phyloP scores from a whole-genome alignment of 352 stramenopile species.

The Pelagophyceae sp. region DNA sequence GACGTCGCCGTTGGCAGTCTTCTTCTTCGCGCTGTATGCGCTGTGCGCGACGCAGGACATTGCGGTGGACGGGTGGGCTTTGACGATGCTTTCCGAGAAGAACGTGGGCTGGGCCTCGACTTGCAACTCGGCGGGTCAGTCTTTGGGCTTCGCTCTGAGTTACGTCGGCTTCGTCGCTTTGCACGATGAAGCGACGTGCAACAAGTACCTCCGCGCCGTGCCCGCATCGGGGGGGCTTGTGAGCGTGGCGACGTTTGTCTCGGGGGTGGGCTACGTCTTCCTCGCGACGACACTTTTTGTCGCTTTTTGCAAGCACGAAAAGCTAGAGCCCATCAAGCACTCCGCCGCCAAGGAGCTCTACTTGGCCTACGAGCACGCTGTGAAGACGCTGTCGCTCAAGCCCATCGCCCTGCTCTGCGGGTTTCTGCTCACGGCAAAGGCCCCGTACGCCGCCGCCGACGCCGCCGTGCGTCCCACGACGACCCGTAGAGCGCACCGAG shows the following conservation, averaged over 20 bases:
- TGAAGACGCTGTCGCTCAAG: slow-evolving; percentile 58
- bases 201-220: slow-evolving; percentile 64
- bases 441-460: slow-evolving; percentile 78
- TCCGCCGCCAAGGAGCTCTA: slow-evolving; percentile 63
- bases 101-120: slow-evolving; percentile 90
- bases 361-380: slow-evolving; percentile 73
- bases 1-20: slow-evolving; percentile 80
- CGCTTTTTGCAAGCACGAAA: slow-evolving; percentile 79
- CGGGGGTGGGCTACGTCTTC: slow-evolving; percentile 84
- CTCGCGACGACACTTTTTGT: slow-evolving; percentile 76
- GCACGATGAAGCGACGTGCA: slow-evolving; percentile 80
- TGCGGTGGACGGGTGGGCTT: slow-evolving; percentile 97
- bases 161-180: slow-evolving; percentile 97
- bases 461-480: too few species aligned
- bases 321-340: slow-evolving; percentile 13
- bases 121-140: slow-evolving; percentile 92
- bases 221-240: slow-evolving; percentile 59
- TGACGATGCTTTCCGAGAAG: slow-evolving; percentile 94
- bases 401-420: slow-evolving; percentile 68
- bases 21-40: slow-evolving; percentile 96
- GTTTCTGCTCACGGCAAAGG: slow-evolving; percentile 79
- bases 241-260: slow-evolving; percentile 74
- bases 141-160: slow-evolving; percentile 90
- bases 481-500: too few species aligned
- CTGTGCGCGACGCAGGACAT: slow-evolving; percentile 99